Percentiles rank a stretch among this genome's conserved stretches.
phyloP scores from a whole-genome alignment of 2,329 filamentous ascomycete species.

The Talaromyces pinophilus region DNA sequence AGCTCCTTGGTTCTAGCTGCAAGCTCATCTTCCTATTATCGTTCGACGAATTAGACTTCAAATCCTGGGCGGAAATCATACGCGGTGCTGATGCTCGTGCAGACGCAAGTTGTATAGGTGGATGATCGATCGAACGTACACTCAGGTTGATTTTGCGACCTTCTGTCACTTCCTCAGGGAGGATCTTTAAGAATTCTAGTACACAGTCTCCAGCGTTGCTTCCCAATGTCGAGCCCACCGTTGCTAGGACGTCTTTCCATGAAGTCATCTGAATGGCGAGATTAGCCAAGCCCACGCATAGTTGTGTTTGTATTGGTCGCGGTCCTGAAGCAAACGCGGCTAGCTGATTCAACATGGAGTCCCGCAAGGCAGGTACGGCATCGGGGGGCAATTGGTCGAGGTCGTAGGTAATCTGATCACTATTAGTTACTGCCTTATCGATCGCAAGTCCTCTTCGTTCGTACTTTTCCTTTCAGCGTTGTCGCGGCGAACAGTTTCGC shows the following conservation, averaged over 20 bases:
- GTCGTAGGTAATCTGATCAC: conserved; percentile 86
- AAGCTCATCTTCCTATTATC: conserved; percentile 88
- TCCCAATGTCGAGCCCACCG: conserved; percentile 74
- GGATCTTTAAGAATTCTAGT: conserved; percentile 91
- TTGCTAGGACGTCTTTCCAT: conserved; percentile 89
- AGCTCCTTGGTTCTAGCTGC: conserved; percentile 81
- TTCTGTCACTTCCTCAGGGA: conserved; percentile 98
- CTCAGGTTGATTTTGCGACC: conserved; percentile 98
- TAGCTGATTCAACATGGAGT: conserved; percentile 79
- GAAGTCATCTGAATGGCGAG: conserved; percentile 93
- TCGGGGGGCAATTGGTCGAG: conserved; percentile 79
- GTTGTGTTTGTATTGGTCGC: conserved; percentile 80
- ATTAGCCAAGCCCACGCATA: conserved; percentile 92
- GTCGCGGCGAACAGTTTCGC: conserved; percentile 94
- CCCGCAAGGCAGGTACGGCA: conserved; percentile 74
- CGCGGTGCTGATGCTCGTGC: conserved; percentile 37
- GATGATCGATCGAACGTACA: conserved; percentile 73
- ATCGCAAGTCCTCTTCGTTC: conserved; percentile 27
- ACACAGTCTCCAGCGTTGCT: conserved; percentile 76
- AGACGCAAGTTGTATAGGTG: conserved; percentile 47
- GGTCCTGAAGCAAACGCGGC: conserved; percentile 79
- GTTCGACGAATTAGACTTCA: conserved; percentile 53
- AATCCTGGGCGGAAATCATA: conserved; percentile 27
- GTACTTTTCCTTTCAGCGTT: conserved; percentile 95
- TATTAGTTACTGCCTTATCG: conserved; percentile 28